These are phyloP conservation scores for Boletus sp. DNA, from an alignment of 768 basidiomycete species.

Conservation along the genomic window DNA sequence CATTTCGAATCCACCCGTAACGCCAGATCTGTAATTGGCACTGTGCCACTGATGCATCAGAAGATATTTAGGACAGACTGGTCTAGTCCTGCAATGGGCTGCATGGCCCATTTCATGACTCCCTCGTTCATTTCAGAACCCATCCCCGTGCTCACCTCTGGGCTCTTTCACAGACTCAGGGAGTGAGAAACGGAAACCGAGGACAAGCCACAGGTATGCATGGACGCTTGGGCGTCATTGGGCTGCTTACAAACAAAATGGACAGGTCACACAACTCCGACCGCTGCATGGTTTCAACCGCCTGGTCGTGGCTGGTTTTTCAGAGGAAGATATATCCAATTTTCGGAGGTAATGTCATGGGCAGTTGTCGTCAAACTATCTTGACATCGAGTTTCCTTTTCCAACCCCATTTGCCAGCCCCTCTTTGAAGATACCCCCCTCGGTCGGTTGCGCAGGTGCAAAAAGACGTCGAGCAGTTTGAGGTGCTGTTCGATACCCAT, in stretches of 20 bases:
- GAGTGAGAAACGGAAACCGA: conserved; percentile 58
- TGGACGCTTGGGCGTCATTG: background rate
- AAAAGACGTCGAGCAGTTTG: no score
- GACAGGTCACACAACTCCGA: conserved; percentile 67
- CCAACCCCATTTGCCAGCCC: no score
- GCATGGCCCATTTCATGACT: conserved; percentile 7
- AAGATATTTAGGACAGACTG: no score
- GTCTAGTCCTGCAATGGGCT: no score
- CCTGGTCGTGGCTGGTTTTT: conserved; percentile 84
- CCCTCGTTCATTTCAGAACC: background rate
- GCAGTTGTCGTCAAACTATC: conserved; percentile 68
- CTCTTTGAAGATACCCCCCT: no score
- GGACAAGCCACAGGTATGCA: conserved; percentile 53
- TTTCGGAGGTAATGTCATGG: conserved; percentile 90
- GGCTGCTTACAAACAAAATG: background rate
- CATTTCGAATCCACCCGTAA: no score
- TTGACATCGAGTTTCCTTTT: conserved; percentile 66
- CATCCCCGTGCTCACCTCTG: background rate
- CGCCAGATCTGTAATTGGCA: no score
- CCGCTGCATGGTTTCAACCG: conserved; percentile 91
- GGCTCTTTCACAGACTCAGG: background rate
- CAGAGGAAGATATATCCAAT: conserved; percentile 84
- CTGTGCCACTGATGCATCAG: no score
- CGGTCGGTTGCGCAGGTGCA: no score
- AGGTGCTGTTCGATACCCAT: conserved; percentile 76